Evolutionary conservation across 2,329 filamentous ascomycete species (phyloP).

Genomic region (Phialophora verrucosa): DNA sequence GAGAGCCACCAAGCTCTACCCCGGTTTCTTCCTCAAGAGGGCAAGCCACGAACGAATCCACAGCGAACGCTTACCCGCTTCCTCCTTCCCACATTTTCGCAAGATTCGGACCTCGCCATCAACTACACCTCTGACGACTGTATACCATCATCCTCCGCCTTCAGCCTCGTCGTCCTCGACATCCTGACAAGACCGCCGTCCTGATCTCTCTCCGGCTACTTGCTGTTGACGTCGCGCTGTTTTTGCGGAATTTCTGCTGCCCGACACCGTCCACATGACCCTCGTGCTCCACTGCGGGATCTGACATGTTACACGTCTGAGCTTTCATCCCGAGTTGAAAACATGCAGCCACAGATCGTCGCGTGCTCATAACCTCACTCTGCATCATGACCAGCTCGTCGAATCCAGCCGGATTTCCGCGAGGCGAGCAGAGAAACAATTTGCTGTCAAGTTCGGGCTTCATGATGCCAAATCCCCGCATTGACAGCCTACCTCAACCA

Average conservation of each 20-base stretch:
- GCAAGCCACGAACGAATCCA: slow-evolving; percentile 18
- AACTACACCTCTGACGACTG: slow-evolving; percentile 11
- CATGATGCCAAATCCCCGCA: slow-evolving; percentile 33
- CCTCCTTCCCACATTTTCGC: slow-evolving; percentile 20
- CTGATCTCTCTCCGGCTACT: neutral
- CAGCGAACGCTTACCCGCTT: slow-evolving; percentile 17
- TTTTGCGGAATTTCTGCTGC: slow-evolving; percentile 9
- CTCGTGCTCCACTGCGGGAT: neutral
- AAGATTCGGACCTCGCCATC: slow-evolving; percentile 14
- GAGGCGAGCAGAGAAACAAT: slow-evolving; percentile 19
- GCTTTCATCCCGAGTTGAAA: slow-evolving; percentile 23
- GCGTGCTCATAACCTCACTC: slow-evolving; percentile 1
- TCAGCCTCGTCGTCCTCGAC: slow-evolving; percentile 16
- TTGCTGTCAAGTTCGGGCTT: slow-evolving; percentile 25
- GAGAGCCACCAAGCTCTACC: slow-evolving; percentile 9
- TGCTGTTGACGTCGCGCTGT: neutral
- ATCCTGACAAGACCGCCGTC: neutral
- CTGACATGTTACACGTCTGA: slow-evolving; percentile 13
- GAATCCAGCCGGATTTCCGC: slow-evolving; percentile 18
- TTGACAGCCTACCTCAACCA: slow-evolving; percentile 29
- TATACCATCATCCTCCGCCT: neutral
- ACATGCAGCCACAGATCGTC: slow-evolving; percentile 22
- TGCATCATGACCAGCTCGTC: slow-evolving; percentile 33
- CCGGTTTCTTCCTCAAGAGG: slow-evolving; percentile 14
- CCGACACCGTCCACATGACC: slow-evolving; percentile 4